These are phyloP conservation scores for Babesia caballi DNA, from an alignment of 169 alveolate species.

Conservation along the genomic window DNA sequence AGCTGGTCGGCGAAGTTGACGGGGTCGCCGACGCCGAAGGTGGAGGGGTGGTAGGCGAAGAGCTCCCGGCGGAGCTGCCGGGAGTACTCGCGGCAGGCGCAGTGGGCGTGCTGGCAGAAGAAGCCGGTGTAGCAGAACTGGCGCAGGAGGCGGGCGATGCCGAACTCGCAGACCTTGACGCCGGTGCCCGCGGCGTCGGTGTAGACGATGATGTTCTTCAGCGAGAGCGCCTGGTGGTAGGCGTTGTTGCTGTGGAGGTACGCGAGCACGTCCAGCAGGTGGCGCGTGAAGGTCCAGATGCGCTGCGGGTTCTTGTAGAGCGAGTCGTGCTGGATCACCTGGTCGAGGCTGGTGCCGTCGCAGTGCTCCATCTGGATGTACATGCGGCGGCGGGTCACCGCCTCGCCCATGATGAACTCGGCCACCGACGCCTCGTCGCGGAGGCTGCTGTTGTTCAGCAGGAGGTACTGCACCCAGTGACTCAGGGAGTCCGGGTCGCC, in stretches of 20 bases:
- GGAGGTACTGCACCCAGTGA: neutral
- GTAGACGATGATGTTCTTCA: constrained; percentile 47
- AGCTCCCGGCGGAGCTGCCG: constrained; percentile 12
- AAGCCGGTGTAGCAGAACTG: constrained; percentile 23
- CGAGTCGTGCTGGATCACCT: constrained; percentile 28
- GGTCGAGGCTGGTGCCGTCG: constrained; percentile 35
- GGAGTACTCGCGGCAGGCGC: constrained; percentile 25
- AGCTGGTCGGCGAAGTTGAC: neutral
- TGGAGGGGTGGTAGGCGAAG: constrained; percentile 56
- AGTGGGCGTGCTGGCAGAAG: constrained; percentile 27
- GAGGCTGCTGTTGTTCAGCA: neutral
- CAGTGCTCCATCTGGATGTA: constrained; percentile 53
- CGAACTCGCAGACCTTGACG: constrained; percentile 56
- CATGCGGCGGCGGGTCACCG: constrained; percentile 26
- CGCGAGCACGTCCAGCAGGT: constrained; percentile 55
- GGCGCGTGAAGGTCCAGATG: constrained; percentile 55
- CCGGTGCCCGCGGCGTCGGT: constrained; percentile 44
- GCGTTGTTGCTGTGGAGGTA: constrained; percentile 55
- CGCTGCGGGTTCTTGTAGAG: constrained; percentile 29
- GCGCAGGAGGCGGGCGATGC: constrained; percentile 36
- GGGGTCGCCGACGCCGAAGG: constrained; percentile 6
- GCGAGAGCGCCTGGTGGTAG: constrained; percentile 55
- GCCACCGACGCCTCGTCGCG: neutral
- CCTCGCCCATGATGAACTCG: constrained; percentile 18
- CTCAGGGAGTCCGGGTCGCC: neutral